Evolutionary conservation across 768 basidiomycete genomes (phyloP), one percentile per base, ranked within the genome.

Genomic region (Boletus edulis): DNA sequence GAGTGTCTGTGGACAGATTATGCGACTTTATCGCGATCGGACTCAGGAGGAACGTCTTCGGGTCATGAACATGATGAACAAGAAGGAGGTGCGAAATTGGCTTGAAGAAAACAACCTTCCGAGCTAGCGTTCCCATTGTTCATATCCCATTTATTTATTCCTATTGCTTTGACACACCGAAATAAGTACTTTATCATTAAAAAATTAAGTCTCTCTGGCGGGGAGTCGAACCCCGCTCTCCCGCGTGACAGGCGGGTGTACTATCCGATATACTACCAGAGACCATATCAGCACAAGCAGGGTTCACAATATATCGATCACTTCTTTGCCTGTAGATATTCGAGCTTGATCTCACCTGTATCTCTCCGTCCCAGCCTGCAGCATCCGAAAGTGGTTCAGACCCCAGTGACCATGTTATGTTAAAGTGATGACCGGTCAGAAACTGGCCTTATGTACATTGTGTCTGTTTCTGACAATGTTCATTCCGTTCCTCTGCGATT

Each of bases 71-170:
- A 75, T 91, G 76, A 73, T 91, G 39, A 79, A 78, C 38, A 93
- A 94, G 72, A 87, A 85, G 68, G 90, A 85, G 35, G 84, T 95
- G 17, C 79, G 93, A 54, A 79, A 77, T 62, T 95, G 94, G 94
- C 66, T 96, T 13, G 91, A 93, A 48, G 82, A 84, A 55, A 66
- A 68, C n/a, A 40, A 18, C 14, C 29, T 34, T 32, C n/a, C 42
- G 17, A 62, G 58, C 45, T 58, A 65, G 59, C 31, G 14, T 24
- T 39, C 31, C 8, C 17, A n/a, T 43, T 8, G 14, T 24, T 39
- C 35, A 7, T n/a, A n/a, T 46, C 10, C 46, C 10, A 9, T 15
- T 3, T 17, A 15, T 37, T 17, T 17, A 1, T 3, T 35, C 34
- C 11, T 14, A 5, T 35, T 24, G 22, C 22, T 24, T 24, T 24